A percentile compares a stretch with the other conserved stretches of the same genome.
These are phyloP conservation scores for Trichoderma polysporum DNA, from an alignment of 2,329 filamentous ascomycete species.

Conservation along the genomic window DNA sequence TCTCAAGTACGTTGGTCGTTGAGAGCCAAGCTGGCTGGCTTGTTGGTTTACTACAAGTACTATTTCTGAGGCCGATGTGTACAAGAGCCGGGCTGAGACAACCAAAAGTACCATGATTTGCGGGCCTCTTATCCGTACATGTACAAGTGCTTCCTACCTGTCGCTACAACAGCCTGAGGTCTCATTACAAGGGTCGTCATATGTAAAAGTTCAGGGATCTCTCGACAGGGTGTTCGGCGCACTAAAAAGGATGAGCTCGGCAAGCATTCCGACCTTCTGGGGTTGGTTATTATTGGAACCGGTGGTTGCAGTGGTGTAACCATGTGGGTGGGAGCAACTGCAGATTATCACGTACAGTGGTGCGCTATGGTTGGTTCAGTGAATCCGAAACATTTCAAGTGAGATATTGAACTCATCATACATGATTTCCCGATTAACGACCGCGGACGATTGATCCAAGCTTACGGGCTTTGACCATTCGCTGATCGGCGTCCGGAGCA, in stretches of 20 bases:
- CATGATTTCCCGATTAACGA: not conserved
- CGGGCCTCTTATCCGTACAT: not conserved
- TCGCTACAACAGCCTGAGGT: constrained; percentile 8
- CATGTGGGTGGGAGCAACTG: constrained; percentile 15
- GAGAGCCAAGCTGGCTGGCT: not conserved
- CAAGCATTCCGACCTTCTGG: constrained; percentile 22
- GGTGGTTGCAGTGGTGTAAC: constrained; percentile 18
- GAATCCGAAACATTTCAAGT: constrained; percentile 16
- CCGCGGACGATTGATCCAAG: constrained; percentile 9
- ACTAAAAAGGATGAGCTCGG: constrained; percentile 22
- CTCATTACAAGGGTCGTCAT: constrained; percentile 13
- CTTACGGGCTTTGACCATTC: constrained; percentile 1
- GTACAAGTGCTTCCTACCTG: not conserved
- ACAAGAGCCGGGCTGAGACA: constrained; percentile 8
- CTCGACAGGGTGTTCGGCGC: constrained; percentile 23
- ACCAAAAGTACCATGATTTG: constrained; percentile 19
- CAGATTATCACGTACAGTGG: constrained; percentile 13
- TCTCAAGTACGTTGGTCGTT: not conserved
- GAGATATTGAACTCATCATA: constrained; percentile 1
- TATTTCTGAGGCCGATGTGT: not conserved
- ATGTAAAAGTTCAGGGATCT: not conserved
- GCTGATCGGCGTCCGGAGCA: not conserved
- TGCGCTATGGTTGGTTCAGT: constrained; percentile 7
- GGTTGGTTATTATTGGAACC: constrained; percentile 22
- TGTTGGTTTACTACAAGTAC: constrained; percentile 8